Percentiles rank a stretch among this genome's conserved stretches.
Conservation (phyloP, 176 grass and related monocot species). For the Neostapfia colusana region DNA sequence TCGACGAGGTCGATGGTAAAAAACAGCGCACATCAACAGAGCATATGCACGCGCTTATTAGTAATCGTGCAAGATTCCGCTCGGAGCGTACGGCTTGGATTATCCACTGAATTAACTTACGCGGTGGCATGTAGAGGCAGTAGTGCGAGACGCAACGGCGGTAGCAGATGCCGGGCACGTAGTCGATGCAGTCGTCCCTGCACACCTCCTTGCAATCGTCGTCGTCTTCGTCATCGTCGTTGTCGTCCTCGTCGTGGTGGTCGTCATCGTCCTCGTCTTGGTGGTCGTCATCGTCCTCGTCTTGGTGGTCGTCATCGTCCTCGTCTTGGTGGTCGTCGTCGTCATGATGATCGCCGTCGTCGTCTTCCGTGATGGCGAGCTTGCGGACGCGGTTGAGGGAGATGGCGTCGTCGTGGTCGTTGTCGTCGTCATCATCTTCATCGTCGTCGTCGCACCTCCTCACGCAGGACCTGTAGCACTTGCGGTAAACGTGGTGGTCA, state of each 20-base stretch:
- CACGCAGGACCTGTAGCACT: conserved; percentile 34
- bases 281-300: background rate
- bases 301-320: background rate
- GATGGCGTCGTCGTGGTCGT: background rate
- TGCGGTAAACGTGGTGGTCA: conserved; percentile 27
- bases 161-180: conserved; percentile 27
- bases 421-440: background rate
- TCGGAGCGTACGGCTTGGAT: background rate
- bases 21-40: background rate
- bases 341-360: background rate
- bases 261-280: background rate
- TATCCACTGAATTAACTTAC: background rate
- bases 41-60: background rate
- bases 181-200: conserved; percentile 6
- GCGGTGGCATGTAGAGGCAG: background rate
- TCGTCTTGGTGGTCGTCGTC: background rate
- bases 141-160: background rate
- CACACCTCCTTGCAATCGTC: background rate
- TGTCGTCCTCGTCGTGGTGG: background rate
- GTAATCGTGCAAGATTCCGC: background rate
- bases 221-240: background rate
- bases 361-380: background rate
- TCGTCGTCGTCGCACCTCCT: conserved; percentile 19
- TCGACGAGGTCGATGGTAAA: background rate
- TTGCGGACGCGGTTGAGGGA: background rate